Base-by-base conservation (phyloP, 257 asterid species). In the Penstemon davidsonii region DNA sequence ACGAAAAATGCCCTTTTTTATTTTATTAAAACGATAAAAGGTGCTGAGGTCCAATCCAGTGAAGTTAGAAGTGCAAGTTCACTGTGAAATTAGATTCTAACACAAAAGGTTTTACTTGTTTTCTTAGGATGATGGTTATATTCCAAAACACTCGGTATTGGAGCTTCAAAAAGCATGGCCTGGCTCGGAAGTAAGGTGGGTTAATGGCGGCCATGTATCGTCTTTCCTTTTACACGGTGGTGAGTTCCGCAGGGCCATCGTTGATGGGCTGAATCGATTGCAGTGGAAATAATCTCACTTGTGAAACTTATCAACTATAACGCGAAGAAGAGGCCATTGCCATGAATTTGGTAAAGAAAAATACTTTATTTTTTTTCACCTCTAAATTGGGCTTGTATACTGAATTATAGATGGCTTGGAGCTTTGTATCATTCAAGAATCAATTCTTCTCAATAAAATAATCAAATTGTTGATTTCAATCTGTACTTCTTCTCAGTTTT, bases 121-220 rank as follows among this genome's bases (percentile, higher is more conserved):
- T 50, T 77, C 64, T 19, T 78, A 93, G 99, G 94, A 93, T 52
- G 99, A 93, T 71, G 99, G 99, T 55, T 93, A 93, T 57, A 90
- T 93, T 38, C 99, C 97, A 8, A 87, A 83, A 70, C 95, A 88
- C 81, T 93, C 99, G 0, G 92, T 90, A 50, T 68, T 88, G 80
- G 92, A 90, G 86, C 97, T 93, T 68, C 96, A 82, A 66, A 88
- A 88, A 53, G 99, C 99, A 5, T 93, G 97, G 99, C 97, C 98
- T 4, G 97, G 97, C 55, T 90, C 99, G 5, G 99, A 93, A 81
- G 97, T 93, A 73, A 84, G 97, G 75, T 93, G 97, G 99, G 97
- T 93, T 66, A 84, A 78, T 0, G 96, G 97, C 1, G 99, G 99
- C 25, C 99, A 93, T 13, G 96, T 93, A 0, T 90, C 97, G 4